Conservation (phyloP, 257 asterid species). For the Capsicum pubescens region DNA sequence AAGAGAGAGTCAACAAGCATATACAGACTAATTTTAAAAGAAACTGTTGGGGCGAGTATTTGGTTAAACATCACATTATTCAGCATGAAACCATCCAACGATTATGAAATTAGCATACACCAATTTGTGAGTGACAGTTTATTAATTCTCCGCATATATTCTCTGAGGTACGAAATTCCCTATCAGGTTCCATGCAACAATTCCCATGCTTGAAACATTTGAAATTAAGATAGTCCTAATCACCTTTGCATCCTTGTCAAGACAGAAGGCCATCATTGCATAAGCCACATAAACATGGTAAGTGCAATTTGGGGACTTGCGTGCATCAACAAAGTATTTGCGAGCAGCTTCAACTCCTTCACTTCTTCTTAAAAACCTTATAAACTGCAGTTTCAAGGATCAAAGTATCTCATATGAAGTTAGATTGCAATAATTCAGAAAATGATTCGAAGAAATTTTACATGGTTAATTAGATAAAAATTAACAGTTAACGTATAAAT, state of each 20-base stretch:
- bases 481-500: background rate
- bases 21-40: background rate
- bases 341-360: slow-evolving; percentile 99
- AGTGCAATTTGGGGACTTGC: slow-evolving; percentile 91
- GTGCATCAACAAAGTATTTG: slow-evolving; percentile 85
- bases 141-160: slow-evolving; percentile 3
- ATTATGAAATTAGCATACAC: slow-evolving; percentile 3
- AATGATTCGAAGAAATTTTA: background rate
- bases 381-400: slow-evolving; percentile 53
- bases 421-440: background rate
- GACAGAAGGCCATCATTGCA: slow-evolving; percentile 98
- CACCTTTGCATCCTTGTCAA: slow-evolving; percentile 97
- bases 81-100: background rate
- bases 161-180: background rate
- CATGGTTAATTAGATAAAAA: slow-evolving; percentile 13
- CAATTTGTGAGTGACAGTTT: background rate
- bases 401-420: slow-evolving; percentile 12
- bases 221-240: slow-evolving; percentile 31
- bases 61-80: slow-evolving; percentile 7
- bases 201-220: slow-evolving; percentile 26
- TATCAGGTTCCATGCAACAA: background rate
- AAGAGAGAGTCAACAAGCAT: slow-evolving; percentile 2
- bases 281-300: slow-evolving; percentile 98
- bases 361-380: slow-evolving; percentile 89
- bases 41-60: background rate